Conservation (phyloP, 345 rosid genomes). For the Clausena lansium region DNA sequence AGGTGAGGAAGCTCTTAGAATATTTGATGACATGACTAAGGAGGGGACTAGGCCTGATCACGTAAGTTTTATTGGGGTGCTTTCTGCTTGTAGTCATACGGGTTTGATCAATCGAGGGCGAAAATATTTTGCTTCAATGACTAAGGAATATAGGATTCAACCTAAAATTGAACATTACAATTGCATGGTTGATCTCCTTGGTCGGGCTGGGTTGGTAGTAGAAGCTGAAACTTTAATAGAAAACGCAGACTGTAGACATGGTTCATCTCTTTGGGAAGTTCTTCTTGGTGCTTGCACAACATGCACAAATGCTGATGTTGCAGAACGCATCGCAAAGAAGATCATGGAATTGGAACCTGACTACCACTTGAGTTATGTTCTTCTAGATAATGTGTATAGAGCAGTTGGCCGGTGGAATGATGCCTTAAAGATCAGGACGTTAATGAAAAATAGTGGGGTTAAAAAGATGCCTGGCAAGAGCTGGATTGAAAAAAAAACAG, state of each 20-base stretch:
- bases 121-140: constrained; percentile 55
- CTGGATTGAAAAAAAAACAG: constrained; percentile 43
- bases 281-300: constrained; percentile 86
- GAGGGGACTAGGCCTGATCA: constrained; percentile 65
- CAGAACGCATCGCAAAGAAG: constrained; percentile 80
- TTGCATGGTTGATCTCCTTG: constrained; percentile 90
- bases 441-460: constrained; percentile 65
- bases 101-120: constrained; percentile 75
- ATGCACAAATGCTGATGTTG: constrained; percentile 39
- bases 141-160: constrained; percentile 44
- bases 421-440: constrained; percentile 61
- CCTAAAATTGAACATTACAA: constrained; percentile 81
- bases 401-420: constrained; percentile 74
- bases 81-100: constrained; percentile 77
- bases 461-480: constrained; percentile 71
- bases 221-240: constrained; percentile 77
- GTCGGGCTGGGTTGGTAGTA: constrained; percentile 80
- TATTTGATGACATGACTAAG: constrained; percentile 58
- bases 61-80: constrained; percentile 79
- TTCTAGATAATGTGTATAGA: constrained; percentile 68
- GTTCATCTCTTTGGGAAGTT: constrained; percentile 80
- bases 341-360: constrained; percentile 66
- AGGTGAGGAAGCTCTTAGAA: constrained; percentile 57
- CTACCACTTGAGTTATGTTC: constrained; percentile 75
- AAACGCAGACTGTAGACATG: constrained; percentile 53